These are phyloP conservation scores for Craspedostauros australis DNA, from an alignment of 108 stramenopile species.

Conservation along the genomic window DNA sequence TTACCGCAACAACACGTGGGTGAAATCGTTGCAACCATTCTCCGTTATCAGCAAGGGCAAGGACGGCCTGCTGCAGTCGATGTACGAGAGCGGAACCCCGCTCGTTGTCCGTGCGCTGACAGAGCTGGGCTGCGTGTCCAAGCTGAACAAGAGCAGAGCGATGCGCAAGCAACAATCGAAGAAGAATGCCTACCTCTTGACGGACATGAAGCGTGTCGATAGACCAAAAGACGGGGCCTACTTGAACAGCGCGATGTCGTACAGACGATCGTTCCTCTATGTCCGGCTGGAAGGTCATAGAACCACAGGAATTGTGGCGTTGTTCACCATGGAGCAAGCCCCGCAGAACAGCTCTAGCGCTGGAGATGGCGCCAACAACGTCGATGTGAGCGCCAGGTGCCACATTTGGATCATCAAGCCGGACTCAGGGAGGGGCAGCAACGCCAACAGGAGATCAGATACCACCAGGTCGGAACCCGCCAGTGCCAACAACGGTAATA, in stretches of 20 bases:
- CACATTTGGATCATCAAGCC: slow-evolving; percentile 70
- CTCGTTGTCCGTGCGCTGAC: slow-evolving; percentile 69
- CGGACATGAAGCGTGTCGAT: slow-evolving; percentile 54
- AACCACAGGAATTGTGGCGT: slow-evolving; percentile 64
- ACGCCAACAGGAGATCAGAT: slow-evolving; percentile 35
- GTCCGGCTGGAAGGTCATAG: slow-evolving; percentile 57
- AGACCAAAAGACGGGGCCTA: slow-evolving; percentile 60
- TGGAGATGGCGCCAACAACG: slow-evolving; percentile 10
- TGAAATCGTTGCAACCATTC: slow-evolving; percentile 29
- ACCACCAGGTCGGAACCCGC: too few species aligned
- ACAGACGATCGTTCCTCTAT: slow-evolving; percentile 78
- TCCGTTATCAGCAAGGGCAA: slow-evolving; percentile 25
- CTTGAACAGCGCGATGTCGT: slow-evolving; percentile 48
- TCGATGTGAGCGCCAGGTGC: slow-evolving; percentile 43
- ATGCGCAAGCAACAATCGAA: slow-evolving; percentile 3
- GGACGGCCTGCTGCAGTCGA: slow-evolving; percentile 57
- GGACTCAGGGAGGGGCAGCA: slow-evolving; percentile 48
- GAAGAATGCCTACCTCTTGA: slow-evolving; percentile 42
- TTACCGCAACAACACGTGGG: slow-evolving; percentile 58
- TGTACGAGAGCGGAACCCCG: slow-evolving; percentile 86
- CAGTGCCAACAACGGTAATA: too few species aligned
- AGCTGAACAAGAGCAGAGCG: slow-evolving; percentile 7
- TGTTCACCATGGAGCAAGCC: slow-evolving; percentile 55
- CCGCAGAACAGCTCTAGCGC: too few species aligned
- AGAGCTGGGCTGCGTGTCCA: slow-evolving; percentile 81